Percentiles rank a stretch among this genome's conserved stretches.
phyloP scores from a whole-genome alignment of 2,329 filamentous ascomycete species.

The Trichocomaceae sp. region DNA sequence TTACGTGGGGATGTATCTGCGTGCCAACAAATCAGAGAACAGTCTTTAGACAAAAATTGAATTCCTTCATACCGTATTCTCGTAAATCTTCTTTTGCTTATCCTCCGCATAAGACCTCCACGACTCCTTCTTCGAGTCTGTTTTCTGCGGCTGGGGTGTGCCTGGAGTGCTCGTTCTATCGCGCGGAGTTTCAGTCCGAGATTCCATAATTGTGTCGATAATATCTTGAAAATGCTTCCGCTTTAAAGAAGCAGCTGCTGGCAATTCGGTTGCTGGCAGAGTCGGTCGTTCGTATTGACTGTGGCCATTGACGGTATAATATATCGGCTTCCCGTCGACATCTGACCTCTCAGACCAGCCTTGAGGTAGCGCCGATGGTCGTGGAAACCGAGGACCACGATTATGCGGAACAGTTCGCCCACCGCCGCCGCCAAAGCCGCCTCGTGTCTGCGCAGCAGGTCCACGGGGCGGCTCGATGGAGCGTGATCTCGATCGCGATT shows the following conservation, averaged over 20 bases:
- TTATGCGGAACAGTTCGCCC: conserved; percentile 41
- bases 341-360: conserved; percentile 80
- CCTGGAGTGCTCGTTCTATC: conserved; percentile 52
- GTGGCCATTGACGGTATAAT: conserved; percentile 69
- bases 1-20: conserved; percentile 63
- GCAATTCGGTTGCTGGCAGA: conserved; percentile 57
- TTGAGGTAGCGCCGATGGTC: conserved; percentile 58
- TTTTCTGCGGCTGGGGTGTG: conserved; percentile 57
- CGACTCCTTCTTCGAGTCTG: conserved; percentile 47
- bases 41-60: neutral
- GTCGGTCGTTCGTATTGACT: conserved; percentile 80
- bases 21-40: conserved; percentile 48
- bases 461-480: conserved; percentile 41
- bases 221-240: conserved; percentile 75
- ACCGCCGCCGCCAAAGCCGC: conserved; percentile 51
- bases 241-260: conserved; percentile 61
- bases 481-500: conserved; percentile 45
- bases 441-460: conserved; percentile 41
- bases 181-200: conserved; percentile 39
- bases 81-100: conserved; percentile 92
- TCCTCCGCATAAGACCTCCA: conserved; percentile 54
- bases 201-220: conserved; percentile 70
- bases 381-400: conserved; percentile 50
- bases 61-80: conserved; percentile 66
- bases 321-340: conserved; percentile 69